These are phyloP conservation scores for Aspergillus proliferans DNA, from an alignment of 2,329 filamentous ascomycete genomes.

Conservation along the genomic window DNA sequence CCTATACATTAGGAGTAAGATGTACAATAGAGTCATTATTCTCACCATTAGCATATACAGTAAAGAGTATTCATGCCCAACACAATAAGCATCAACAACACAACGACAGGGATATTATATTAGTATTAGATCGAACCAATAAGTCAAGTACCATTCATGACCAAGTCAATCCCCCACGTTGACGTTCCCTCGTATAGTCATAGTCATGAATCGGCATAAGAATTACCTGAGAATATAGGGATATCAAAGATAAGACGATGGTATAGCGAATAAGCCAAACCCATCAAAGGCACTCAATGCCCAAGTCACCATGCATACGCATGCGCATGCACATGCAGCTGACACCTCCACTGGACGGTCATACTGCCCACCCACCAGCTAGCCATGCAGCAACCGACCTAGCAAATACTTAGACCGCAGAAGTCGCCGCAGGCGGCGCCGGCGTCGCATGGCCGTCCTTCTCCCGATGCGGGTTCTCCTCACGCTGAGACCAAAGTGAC, in stretches of 20 bases:
- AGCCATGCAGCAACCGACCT: too few species aligned
- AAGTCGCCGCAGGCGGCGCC: neutral
- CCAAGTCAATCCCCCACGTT: neutral
- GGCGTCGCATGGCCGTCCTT: conserved; percentile 15
- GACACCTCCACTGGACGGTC: neutral
- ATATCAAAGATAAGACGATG: too few species aligned
- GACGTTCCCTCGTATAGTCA: too few species aligned
- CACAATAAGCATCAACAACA: neutral
- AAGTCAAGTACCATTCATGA: too few species aligned
- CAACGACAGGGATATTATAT: neutral
- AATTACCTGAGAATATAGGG: too few species aligned
- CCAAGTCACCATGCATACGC: too few species aligned
- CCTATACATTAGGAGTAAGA: too few species aligned
- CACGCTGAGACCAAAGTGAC: conserved; percentile 29
- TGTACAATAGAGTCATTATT: too few species aligned
- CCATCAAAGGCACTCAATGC: neutral
- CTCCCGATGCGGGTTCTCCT: conserved; percentile 17
- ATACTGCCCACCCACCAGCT: neutral
- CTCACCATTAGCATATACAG: neutral
- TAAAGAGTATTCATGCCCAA: neutral
- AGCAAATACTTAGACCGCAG: neutral
- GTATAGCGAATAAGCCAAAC: neutral
- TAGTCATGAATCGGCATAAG: too few species aligned
- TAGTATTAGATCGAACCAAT: neutral
- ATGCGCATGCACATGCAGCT: too few species aligned